These are phyloP conservation scores for Diaporthe citrichinensis DNA, from an alignment of 2,329 filamentous ascomycete genomes.

Conservation along the genomic window DNA sequence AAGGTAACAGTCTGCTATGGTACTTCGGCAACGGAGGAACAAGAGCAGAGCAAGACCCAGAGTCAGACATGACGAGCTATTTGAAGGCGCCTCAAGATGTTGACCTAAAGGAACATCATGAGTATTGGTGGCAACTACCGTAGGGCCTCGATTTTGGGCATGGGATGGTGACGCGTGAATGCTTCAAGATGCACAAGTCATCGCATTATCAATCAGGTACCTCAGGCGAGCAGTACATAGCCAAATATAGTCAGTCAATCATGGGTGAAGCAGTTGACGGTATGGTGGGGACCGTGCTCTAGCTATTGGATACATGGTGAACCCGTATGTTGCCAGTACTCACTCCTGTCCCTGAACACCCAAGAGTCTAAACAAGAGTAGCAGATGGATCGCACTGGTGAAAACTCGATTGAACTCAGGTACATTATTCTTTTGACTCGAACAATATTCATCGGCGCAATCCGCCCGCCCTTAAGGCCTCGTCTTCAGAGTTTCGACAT, in stretches of 20 bases:
- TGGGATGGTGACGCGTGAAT: background rate
- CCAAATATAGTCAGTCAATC: background rate
- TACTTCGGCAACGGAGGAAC: slow-evolving; percentile 79
- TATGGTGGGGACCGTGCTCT: background rate
- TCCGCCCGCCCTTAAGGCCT: background rate
- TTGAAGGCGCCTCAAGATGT: slow-evolving; percentile 68
- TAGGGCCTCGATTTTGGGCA: slow-evolving; percentile 36
- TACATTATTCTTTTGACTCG: background rate
- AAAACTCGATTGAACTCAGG: background rate
- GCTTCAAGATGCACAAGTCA: background rate
- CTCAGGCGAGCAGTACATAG: background rate
- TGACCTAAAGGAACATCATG: slow-evolving; percentile 74
- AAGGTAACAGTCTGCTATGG: slow-evolving; percentile 68
- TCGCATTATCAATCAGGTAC: background rate
- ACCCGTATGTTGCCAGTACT: background rate
- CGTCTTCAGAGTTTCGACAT: too few relatives aligned
- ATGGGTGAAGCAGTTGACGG: background rate
- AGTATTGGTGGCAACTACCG: slow-evolving; percentile 74
- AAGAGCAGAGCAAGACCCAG: slow-evolving; percentile 66
- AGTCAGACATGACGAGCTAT: slow-evolving; percentile 75
- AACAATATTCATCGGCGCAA: background rate
- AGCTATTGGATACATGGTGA: background rate
- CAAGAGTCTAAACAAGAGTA: background rate
- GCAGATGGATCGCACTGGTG: background rate
- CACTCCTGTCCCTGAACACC: background rate